Base-by-base conservation (phyloP, 1,284 basidiomycete species). In the Malassezia dermatis region DNA sequence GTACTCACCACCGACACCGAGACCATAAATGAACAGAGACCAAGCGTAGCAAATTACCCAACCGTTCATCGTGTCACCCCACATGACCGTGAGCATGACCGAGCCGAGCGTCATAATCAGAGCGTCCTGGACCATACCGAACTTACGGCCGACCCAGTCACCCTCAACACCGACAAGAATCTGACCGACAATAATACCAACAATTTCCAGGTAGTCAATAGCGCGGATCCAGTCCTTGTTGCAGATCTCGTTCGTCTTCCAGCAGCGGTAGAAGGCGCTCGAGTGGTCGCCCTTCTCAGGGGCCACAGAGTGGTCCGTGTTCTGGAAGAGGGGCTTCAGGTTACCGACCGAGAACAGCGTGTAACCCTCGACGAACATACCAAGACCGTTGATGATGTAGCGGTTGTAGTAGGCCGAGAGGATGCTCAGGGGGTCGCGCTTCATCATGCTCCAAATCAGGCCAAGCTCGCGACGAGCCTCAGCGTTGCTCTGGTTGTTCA, bases 271-370 rank as follows among this genome's bases (percentile, higher is more conserved):
- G 26, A 48, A 48, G 6, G 32, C 17, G n/a, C 46, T 48, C n/a
- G 46, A 4, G 17, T 60, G 17, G 15, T 79, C 8, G 23, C 30
- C 30, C 17, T 21, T n/a, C 13, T n/a, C 12, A 2, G 19, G 19
- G 15, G 34, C 31, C 13, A 35, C 31, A 10, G 37, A 26, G 10
- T 28, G 35, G 37, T 47, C 47, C 8, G 56, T 40, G n/a, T 19
- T 28, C 39, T 35, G 24, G 23, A 52, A 52, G n/a, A 57, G 31
- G 8, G 50, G 47, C 57, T 50, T 53, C n/a, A 64, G 24, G 71
- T 80, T 80, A 27, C 80, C 80, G 63, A 81, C 80, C 6, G 79
- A 79, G 74, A 80, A 80, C 48, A 80, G 73, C 28, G 77, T 78
- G 62, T 65, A 77, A 7, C 75, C 76, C 65, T 80, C 78, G 35